Conservation (phyloP, 192 early-diverging fungal species). For the Helicostylum pulchrum region DNA sequence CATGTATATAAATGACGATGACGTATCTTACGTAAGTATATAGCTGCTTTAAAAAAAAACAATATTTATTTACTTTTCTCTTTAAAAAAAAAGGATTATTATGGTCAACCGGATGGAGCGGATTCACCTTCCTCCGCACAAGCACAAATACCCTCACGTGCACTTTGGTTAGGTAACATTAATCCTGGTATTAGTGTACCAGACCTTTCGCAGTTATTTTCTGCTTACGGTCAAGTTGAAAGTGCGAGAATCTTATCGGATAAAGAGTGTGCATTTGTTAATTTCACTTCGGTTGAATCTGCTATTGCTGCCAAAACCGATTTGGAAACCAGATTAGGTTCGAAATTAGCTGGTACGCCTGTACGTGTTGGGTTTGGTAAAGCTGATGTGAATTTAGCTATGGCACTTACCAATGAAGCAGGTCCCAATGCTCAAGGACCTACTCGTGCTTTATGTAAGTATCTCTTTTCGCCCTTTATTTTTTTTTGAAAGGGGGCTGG, state of each 20-base stretch:
- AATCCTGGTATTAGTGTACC: constrained; percentile 77
- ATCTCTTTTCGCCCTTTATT: not conserved
- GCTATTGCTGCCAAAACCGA: constrained; percentile 80
- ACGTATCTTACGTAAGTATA: not conserved
- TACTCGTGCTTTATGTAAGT: constrained; percentile 70
- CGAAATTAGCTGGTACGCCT: constrained; percentile 72
- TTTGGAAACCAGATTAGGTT: constrained; percentile 67
- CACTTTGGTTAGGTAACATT: constrained; percentile 93
- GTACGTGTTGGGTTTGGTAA: constrained; percentile 83
- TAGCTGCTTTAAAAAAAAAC: no score
- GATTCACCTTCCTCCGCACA: constrained; percentile 23
- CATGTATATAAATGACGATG: not conserved
- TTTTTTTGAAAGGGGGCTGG: no score
- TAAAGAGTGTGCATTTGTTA: constrained; percentile 97
- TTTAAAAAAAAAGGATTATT: constrained; percentile 7
- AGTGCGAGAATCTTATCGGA: constrained; percentile 86
- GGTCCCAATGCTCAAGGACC: constrained; percentile 53
- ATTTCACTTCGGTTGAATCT: constrained; percentile 82
- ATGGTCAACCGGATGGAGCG: constrained; percentile 11
- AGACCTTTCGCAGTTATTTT: constrained; percentile 80
- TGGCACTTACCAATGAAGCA: constrained; percentile 53
- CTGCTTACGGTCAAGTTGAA: constrained; percentile 89
- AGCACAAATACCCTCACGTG: constrained; percentile 74
- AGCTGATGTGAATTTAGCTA: constrained; percentile 53
- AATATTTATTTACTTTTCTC: not conserved